Evolutionary conservation across 129 eudicot genomes (phyloP), one percentile per base, ranked within the genome.

Genomic region (Kitagawia praeruptora): DNA sequence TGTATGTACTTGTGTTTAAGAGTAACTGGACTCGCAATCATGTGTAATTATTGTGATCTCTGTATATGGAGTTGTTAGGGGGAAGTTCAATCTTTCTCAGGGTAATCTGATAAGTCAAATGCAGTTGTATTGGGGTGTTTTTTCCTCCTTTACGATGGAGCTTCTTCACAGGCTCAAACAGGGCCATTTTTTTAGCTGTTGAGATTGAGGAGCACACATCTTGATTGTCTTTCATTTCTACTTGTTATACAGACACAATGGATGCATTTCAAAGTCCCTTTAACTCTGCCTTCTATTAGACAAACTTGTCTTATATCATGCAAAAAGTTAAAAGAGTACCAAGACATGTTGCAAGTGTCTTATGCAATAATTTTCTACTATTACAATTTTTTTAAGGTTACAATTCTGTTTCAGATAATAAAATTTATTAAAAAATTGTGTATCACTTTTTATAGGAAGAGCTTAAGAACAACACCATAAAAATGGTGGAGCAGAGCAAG

Each of bases 401-500:
- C 14, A 9, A 9, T n/a, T 61, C 16, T 61, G 69, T 61, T 25
- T 18, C 21, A 9, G 25, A 15, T 61, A 23, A 61, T 58, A 58
- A n/a, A 25, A 15, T 3, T n/a, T 61, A 10, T n/a, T 25, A 4
- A 2, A 61, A 61, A n/a, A 61, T 15, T 61, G 31, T 56, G 37
- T 25, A 25, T 74, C 1, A 8, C 19, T 69, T 83, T 18, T 74
- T 80, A 37, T 84, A 94, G 98, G 98, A 94, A 82, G 98, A 91
- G 84, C 84, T 94, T 80, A 94, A 94, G 85, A 91, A 87, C 74
- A 91, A 86, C 67, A 90, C 98, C 37, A 88, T 94, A 70, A 91
- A 90, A 80, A 94, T 94, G 98, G 96, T 88, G 84, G 98, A 94
- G 84, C 98, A 91, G 85, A 94, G 98, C 82, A 94, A 88, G n/a